Percentiles rank a stretch among this genome's conserved stretches.
These are phyloP conservation scores for Croton laevigatus DNA, from an alignment of 441 rosid genomes.

Conservation along the genomic window DNA sequence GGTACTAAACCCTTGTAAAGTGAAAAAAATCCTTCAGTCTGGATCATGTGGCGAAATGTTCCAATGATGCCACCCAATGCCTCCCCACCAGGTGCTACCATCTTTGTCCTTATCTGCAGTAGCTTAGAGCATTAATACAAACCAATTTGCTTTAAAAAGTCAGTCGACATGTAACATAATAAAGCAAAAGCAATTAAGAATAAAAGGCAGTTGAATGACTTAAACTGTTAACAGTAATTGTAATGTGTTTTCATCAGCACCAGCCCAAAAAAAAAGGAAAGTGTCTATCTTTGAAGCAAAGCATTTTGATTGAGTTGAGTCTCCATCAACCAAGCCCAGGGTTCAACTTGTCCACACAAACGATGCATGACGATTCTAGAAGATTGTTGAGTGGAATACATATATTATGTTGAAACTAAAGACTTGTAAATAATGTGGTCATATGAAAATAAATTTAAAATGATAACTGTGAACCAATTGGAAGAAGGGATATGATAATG, in stretches of 20 bases:
- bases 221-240: background rate
- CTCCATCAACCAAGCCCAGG: background rate
- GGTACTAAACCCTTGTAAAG: slow-evolving; percentile 85
- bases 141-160: background rate
- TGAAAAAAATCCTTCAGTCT: slow-evolving; percentile 80
- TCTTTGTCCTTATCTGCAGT: slow-evolving; percentile 72
- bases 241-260: background rate
- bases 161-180: background rate
- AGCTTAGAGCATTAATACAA: background rate
- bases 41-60: slow-evolving; percentile 73
- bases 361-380: background rate
- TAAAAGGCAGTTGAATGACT: background rate
- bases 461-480: background rate
- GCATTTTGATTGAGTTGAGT: background rate
- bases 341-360: background rate
- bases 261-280: background rate
- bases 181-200: background rate
- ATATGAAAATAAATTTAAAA: background rate
- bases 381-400: slow-evolving; percentile 12
- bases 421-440: background rate
- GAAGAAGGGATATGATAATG: background rate
- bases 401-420: background rate
- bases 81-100: slow-evolving; percentile 95
- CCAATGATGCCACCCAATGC: slow-evolving; percentile 82
- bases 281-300: background rate